These are phyloP conservation scores for Termitomyces sp. DNA, from an alignment of 768 basidiomycete species.

Conservation along the genomic window DNA sequence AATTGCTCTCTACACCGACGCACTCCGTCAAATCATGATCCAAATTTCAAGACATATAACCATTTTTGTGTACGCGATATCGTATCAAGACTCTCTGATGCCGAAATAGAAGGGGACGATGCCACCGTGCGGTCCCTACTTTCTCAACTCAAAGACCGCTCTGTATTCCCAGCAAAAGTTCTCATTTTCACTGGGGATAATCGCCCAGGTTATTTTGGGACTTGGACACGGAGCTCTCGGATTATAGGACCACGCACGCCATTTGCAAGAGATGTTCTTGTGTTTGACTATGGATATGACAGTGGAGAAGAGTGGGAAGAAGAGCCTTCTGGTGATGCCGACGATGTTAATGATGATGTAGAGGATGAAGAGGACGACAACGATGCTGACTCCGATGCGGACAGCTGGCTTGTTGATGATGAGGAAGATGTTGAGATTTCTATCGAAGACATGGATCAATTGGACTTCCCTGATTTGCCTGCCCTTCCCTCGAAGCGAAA, in stretches of 20 bases:
- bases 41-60: conserved; percentile 30
- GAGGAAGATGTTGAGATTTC: conserved; percentile 49
- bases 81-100: conserved; percentile 64
- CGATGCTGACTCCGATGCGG: conserved; percentile 69
- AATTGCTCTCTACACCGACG: conserved; percentile 13
- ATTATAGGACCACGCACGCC: conserved; percentile 81
- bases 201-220: conserved; percentile 91
- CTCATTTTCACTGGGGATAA: conserved; percentile 80
- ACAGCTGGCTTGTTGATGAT: conserved; percentile 75
- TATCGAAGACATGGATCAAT: conserved; percentile 31
- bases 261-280: conserved; percentile 68
- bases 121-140: conserved; percentile 61
- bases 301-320: conserved; percentile 97
- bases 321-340: conserved; percentile 75
- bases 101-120: conserved; percentile 71
- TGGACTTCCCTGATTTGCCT: conserved; percentile 28
- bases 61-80: conserved; percentile 37
- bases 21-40: conserved; percentile 11
- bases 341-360: conserved; percentile 67
- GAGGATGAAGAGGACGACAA: conserved; percentile 56
- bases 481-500: conserved; percentile 54
- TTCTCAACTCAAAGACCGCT: conserved; percentile 53
- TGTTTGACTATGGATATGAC: conserved; percentile 88
- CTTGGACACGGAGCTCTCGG: conserved; percentile 82
- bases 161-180: conserved; percentile 66